Conservation (phyloP, 805 yeast species). For the Lachancea cidri region DNA sequence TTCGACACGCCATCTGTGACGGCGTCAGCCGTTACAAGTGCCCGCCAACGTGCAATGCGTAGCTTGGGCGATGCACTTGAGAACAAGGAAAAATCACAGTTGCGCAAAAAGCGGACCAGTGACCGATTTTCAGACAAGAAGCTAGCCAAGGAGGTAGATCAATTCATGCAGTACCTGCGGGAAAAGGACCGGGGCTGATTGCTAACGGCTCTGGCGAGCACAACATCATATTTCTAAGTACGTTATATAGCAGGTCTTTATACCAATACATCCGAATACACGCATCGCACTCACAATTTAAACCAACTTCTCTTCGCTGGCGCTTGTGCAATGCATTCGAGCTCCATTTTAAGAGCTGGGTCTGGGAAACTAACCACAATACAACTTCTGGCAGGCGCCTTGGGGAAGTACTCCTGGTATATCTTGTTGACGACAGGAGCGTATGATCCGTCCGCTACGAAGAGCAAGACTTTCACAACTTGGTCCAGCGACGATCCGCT, state of each 20-base stretch:
- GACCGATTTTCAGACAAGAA: constrained; percentile 3
- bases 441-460: constrained; percentile 41
- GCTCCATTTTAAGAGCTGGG: constrained; percentile 44
- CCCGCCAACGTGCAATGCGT: background rate
- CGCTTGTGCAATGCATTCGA: constrained; percentile 42
- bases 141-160: constrained; percentile 7
- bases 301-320: constrained; percentile 9
- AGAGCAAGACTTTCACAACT: constrained; percentile 46
- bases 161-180: constrained; percentile 8
- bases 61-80: background rate
- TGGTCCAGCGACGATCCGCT: constrained; percentile 43
- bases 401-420: constrained; percentile 43
- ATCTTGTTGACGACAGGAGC: constrained; percentile 41
- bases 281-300: constrained; percentile 7
- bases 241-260: constrained; percentile 9
- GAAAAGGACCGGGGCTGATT: constrained; percentile 7
- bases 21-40: background rate
- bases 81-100: background rate
- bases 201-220: no score
- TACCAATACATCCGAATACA: constrained; percentile 1
- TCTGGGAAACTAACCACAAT: constrained; percentile 49
- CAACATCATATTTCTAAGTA: background rate
- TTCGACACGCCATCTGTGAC: constrained; percentile 9
- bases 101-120: constrained; percentile 1
- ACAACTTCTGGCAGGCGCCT: constrained; percentile 50